phyloP scores from a whole-genome alignment of 371 early-diverging fungal species.

The Syncephalastrum sp. region DNA sequence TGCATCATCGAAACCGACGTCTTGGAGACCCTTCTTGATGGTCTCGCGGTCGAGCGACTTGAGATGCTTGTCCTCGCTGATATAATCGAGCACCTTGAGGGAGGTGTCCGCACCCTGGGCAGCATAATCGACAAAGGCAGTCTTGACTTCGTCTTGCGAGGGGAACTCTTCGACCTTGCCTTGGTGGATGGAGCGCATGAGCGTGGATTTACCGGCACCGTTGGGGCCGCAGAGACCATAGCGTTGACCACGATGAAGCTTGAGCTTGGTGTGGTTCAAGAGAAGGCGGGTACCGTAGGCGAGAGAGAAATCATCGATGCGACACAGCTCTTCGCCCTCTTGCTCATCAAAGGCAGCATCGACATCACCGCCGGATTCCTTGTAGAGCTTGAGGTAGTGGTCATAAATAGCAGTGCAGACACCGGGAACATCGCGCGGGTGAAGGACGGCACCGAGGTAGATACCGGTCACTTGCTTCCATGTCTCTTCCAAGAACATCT shows the following conservation, averaged over 20 bases:
- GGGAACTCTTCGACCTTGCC: conserved; percentile 80
- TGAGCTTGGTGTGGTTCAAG: conserved; percentile 75
- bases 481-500: conserved; percentile 47
- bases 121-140: conserved; percentile 73
- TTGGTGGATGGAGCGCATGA: conserved; percentile 77
- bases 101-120: conserved; percentile 72
- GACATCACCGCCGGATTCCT: conserved; percentile 44
- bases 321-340: conserved; percentile 73
- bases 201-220: conserved; percentile 92
- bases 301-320: conserved; percentile 72
- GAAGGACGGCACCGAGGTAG: conserved; percentile 47
- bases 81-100: conserved; percentile 63
- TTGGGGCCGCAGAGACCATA: conserved; percentile 88
- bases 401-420: conserved; percentile 34
- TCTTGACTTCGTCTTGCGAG: conserved; percentile 63
- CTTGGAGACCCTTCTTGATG: conserved; percentile 54
- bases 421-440: conserved; percentile 36
- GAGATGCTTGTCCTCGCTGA: conserved; percentile 52
- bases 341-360: conserved; percentile 47
- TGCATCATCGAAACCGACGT: conserved; percentile 67
- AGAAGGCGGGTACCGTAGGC: conserved; percentile 86
- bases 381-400: conserved; percentile 43
- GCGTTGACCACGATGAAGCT: conserved; percentile 74
- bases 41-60: conserved; percentile 45
- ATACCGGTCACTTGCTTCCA: conserved; percentile 43